Conservation (phyloP, 23 red algal species). For the Cyanidioschyzon merolae region DNA sequence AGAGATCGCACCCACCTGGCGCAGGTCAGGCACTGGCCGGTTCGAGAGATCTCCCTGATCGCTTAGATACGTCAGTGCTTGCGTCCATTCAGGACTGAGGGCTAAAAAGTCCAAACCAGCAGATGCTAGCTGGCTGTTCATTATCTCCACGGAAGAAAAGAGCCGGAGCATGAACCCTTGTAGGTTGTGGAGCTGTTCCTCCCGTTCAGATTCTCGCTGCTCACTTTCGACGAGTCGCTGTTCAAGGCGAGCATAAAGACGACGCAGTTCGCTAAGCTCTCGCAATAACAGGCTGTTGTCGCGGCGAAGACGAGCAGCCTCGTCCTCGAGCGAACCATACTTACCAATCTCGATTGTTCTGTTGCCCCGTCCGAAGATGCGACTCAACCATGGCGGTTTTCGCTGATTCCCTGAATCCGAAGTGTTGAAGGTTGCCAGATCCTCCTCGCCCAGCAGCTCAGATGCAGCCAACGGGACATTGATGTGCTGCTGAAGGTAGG, state of each 20-base stretch:
- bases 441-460: slow-evolving; percentile 3
- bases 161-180: slow-evolving; percentile 12
- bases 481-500: not conserved
- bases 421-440: not conserved
- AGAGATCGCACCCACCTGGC: not conserved
- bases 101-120: slow-evolving; percentile 10
- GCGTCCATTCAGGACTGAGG: not conserved
- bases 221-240: slow-evolving; percentile 2
- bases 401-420: not conserved
- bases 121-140: not conserved
- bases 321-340: slow-evolving; percentile 10
- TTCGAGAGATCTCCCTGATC: not conserved
- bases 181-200: slow-evolving; percentile 1
- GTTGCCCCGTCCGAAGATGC: not conserved
- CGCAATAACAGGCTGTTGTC: slow-evolving; percentile 4
- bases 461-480: slow-evolving; percentile 10
- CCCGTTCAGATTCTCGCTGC: not conserved
- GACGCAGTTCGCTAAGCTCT: slow-evolving; percentile 2
- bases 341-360: not conserved
- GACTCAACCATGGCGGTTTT: not conserved
- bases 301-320: not conserved
- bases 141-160: slow-evolving; percentile 7
- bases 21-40: not conserved
- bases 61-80: slow-evolving; percentile 1
- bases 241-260: not conserved